Conservation (phyloP, 331 rosid species). For the Rhamnella rubrinervis region DNA sequence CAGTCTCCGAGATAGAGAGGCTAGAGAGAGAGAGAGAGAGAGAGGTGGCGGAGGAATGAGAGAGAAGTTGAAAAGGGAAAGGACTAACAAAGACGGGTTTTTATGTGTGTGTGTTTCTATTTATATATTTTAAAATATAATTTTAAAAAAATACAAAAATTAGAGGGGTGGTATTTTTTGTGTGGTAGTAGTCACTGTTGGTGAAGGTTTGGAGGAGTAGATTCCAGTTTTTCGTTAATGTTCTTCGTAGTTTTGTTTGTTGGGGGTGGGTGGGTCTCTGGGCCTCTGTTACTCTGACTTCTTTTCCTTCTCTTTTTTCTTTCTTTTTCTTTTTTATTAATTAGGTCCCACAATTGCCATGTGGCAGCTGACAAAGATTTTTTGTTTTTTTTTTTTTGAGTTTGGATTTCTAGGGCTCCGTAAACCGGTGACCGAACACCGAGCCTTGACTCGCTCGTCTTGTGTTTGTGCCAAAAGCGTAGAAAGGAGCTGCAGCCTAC, state of each 20-base stretch:
- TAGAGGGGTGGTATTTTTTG: conserved; percentile 8
- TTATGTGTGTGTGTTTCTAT: conserved; percentile 14
- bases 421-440: conserved; percentile 11
- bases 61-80: conserved; percentile 16
- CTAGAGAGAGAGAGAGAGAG: conserved; percentile 20
- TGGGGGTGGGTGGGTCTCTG: conserved; percentile 33
- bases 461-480: background rate
- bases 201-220: conserved; percentile 11
- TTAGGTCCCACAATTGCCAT: conserved; percentile 29
- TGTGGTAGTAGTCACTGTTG: conserved; percentile 3
- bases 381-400: background rate
- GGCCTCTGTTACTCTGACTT: conserved; percentile 28
- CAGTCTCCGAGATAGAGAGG: conserved; percentile 13
- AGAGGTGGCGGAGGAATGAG: conserved; percentile 41
- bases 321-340: conserved; percentile 3
- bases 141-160: background rate
- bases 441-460: background rate
- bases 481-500: background rate
- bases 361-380: conserved; percentile 20
- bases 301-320: background rate
- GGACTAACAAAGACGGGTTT: conserved; percentile 26
- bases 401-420: background rate
- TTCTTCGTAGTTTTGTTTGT: conserved; percentile 24
- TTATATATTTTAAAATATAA: conserved; percentile 15
- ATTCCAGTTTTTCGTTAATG: conserved; percentile 25